Evolutionary conservation across 371 early-diverging fungal genomes (phyloP), one percentile per base, ranked within the genome.

Genomic region (Haplosporangium sp.): DNA sequence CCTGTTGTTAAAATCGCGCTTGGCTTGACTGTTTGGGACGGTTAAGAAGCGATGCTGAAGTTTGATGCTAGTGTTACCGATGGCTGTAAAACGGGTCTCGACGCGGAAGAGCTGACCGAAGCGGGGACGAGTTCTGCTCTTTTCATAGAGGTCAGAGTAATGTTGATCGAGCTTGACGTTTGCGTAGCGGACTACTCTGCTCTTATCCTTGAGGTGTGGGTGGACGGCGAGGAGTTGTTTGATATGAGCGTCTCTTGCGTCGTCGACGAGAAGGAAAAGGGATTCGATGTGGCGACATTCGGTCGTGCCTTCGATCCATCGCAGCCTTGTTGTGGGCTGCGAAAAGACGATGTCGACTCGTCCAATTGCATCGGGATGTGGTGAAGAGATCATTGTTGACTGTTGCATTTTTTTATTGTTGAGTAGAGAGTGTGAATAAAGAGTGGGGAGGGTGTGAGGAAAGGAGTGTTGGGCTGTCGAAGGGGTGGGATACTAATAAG

Each of bases 21-120:
- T 55, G 16, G 69, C 65, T 16, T 74, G 75, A 37, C 64, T 64
- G 42, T 52, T 50, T n/a, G 75, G 75, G 5, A 74, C 75, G 11
- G 75, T 74, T 18, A 69, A 45, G 54, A 74, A 64, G 5, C 75
- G 75, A 41, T 74, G 75, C 11, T 69, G 52, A 36, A 74, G 64
- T 23, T 55, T 69, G 42, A 65, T 18, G 54, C 69, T 69, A 13
- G 75, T 74, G 38, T 64, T 74, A 10, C 75, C 75, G 12, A 74
- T 64, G 14, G 42, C 48, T 18, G 43, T 57, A 23, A 74, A 64
- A 8, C 75, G 64, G 10, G 75, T 74, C 43, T 74, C 75, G 40
- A 69, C 57, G 1, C 75, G 55, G 54, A 64, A 64, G 47, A 64
- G 61, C 21, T 69, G 64, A 3, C 65, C 64, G 29, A 61, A 64